Percentiles rank a stretch among this genome's conserved stretches.
Evolutionary conservation across 805 yeast genomes (phyloP).

Genomic region (Cyberlindnera mrakii): DNA sequence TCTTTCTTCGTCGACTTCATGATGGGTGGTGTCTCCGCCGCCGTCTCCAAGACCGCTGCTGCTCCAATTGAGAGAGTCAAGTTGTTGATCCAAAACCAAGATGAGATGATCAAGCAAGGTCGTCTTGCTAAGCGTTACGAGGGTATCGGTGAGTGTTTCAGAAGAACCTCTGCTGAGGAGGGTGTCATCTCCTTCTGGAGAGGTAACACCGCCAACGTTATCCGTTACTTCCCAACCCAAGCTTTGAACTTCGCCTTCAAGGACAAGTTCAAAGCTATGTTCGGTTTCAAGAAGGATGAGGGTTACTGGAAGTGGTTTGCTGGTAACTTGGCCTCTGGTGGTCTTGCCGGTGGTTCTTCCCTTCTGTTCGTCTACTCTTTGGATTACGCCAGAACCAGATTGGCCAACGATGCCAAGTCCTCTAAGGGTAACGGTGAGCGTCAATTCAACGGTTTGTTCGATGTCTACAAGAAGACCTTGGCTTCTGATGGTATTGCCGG

Average conservation of each 20-base stretch:
- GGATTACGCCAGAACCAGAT: conserved; percentile 98
- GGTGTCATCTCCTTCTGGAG: conserved; percentile 95
- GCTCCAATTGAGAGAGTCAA: conserved; percentile 98
- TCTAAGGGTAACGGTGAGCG: conserved; percentile 76
- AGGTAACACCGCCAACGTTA: conserved; percentile 99
- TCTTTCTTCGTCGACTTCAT: conserved; percentile 61
- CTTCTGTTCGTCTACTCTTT: conserved; percentile 90
- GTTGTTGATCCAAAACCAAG: conserved; percentile 94
- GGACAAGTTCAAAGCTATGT: conserved; percentile 92
- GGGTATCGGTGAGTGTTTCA: conserved; percentile 93
- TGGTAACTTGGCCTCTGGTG: conserved; percentile 99
- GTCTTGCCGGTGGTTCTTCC: conserved; percentile 96
- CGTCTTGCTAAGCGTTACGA: conserved; percentile 80
- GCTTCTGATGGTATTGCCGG: conserved; percentile 97
- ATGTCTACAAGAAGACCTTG: conserved; percentile 93
- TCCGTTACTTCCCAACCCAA: conserved; percentile 99
- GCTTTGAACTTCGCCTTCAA: conserved; percentile 98
- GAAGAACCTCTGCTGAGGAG: conserved; percentile 88
- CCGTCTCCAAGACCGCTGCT: conserved; percentile 96
- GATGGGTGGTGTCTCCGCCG: conserved; percentile 99
- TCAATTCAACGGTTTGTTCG: conserved; percentile 95
- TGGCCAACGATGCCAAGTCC: conserved; percentile 96
- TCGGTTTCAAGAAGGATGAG: conserved; percentile 95
- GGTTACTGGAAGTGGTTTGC: conserved; percentile 92
- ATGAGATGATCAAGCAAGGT: conserved; percentile 97